A percentile compares a stretch with the other conserved stretches of the same genome.
Conservation (phyloP, 495 filamentous ascomycete species). For the Paragyromitra xinjiangensis region DNA sequence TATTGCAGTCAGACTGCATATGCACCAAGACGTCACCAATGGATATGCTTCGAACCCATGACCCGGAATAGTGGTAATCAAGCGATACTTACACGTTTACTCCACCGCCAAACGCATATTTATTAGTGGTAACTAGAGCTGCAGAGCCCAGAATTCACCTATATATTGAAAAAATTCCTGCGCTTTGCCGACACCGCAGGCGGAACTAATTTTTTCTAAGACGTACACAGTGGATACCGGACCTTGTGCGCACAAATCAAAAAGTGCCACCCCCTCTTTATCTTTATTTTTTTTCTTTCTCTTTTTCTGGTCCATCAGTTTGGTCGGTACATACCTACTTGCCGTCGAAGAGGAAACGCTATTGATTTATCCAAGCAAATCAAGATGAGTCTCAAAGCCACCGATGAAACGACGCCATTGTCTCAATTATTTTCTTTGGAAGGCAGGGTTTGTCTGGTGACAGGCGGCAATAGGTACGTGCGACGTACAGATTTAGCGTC, state of each 20-base stretch:
- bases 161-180: constrained; percentile 47
- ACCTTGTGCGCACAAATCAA: constrained; percentile 33
- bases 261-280: constrained; percentile 49
- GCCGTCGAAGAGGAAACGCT: constrained; percentile 30
- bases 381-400: constrained; percentile 54
- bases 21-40: constrained; percentile 47
- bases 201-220: constrained; percentile 28
- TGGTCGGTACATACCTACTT: constrained; percentile 31
- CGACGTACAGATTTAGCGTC: constrained; percentile 17
- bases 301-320: constrained; percentile 18
- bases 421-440: constrained; percentile 53
- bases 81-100: constrained; percentile 29
- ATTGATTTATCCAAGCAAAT: constrained; percentile 48
- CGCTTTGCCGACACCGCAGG: constrained; percentile 10
- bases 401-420: constrained; percentile 53
- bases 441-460: constrained; percentile 54
- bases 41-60: constrained; percentile 39
- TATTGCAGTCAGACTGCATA: constrained; percentile 38
- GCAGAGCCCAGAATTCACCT: constrained; percentile 29
- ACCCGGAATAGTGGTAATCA: constrained; percentile 48
- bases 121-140: constrained; percentile 21
- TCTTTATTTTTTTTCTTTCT: constrained; percentile 16
- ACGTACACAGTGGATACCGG: constrained; percentile 9
- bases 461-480: constrained; percentile 55
- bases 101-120: constrained; percentile 13